Conservation (phyloP, 169 alveolate species). For the Plasmodium gonderi region DNA sequence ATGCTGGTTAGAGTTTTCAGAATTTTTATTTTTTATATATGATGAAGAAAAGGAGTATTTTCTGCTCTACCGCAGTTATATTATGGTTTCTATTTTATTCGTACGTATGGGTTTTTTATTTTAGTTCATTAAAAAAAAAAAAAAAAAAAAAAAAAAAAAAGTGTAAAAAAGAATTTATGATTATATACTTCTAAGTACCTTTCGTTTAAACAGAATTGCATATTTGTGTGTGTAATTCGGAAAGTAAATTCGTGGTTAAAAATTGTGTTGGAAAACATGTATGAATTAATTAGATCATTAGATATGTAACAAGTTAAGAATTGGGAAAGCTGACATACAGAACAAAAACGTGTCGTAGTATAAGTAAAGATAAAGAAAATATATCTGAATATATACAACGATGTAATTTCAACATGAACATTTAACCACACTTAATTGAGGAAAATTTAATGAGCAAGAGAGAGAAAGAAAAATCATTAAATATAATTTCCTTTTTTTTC, state of each 20-base stretch:
- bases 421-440: not conserved
- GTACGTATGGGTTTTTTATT: too few species aligned
- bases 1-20: too few species aligned
- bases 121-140: not conserved
- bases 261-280: not conserved
- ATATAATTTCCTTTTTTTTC: not conserved
- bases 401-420: not conserved
- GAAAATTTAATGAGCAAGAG: not conserved
- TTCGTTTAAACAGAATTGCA: not conserved
- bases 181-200: not conserved
- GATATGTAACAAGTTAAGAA: not conserved
- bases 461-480: not conserved
- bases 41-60: too few species aligned
- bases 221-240: not conserved
- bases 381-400: too few species aligned
- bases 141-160: not conserved
- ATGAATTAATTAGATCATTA: not conserved
- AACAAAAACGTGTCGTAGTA: not conserved
- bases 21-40: too few species aligned
- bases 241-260: not conserved
- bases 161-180: too few species aligned
- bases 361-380: not conserved
- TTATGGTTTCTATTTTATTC: too few species aligned
- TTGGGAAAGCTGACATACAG: not conserved
- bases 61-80: too few species aligned